Base-by-base conservation (phyloP, 768 basidiomycete species). In the Flagelloscypha sp. region DNA sequence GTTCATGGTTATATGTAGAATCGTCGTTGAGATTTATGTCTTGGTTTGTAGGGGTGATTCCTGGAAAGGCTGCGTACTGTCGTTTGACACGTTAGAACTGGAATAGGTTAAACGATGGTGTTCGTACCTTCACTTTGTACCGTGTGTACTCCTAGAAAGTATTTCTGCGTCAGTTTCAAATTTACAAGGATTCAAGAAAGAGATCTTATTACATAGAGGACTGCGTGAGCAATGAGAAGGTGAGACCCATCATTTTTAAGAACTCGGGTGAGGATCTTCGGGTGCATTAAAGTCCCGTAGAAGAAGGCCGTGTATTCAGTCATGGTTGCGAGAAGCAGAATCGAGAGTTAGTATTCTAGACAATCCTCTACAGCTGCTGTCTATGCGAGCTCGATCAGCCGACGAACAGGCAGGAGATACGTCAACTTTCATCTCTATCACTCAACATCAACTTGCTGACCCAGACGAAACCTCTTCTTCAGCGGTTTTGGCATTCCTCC, bases 241-340 rank as follows among this genome's bases (percentile, higher is more conserved):
- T 78, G 63, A 6, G 59, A 47, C 6, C 81, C 84, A 30, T 76
- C 63, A 47, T 84, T 78, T 6, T 66, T 66, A 28, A 95, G 75
- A 6, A 95, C 89, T 13, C 79, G 64, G 38, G 65, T 72, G 24
- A 95, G 62, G 49, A 97, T 83, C 33, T 72, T 73, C 5, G 90
- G 89, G 48, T 92, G 87, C 68, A 93, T 78, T 15, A 97, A 63
- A 0, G 87, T 94, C 8, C 93, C 93, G 56, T 93, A 90, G 63
- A 89, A 84, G 57, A 92, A 93, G 11, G 79, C 79, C n/a, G n/a
- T n/a, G n/a, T n/a, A n/a, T n/a, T n/a, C n/a, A n/a, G n/a, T n/a
- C n/a, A n/a, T n/a, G n/a, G n/a, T n/a, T n/a, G n/a, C n/a, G n/a
- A n/a, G n/a, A n/a, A n/a, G n/a, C n/a, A n/a, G n/a, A n/a, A n/a